Evolutionary conservation across 176 grass and related monocot species (phyloP).

Genomic region (Musa schizocarpa): DNA sequence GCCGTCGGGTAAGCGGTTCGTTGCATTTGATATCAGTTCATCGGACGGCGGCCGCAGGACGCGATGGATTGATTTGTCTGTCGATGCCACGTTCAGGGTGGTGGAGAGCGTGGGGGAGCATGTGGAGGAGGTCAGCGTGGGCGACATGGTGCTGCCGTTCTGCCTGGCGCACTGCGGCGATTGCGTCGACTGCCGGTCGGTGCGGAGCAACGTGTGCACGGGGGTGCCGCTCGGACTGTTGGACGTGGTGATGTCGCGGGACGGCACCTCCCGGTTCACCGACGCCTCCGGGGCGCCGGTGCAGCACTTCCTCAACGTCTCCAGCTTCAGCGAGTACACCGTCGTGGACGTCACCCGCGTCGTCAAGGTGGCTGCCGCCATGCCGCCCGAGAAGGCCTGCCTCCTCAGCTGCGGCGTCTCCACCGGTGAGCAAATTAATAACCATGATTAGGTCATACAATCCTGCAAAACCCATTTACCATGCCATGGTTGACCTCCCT

Average conservation of each 20-base stretch:
- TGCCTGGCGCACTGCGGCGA: constrained; percentile 51
- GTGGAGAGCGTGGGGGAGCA: constrained; percentile 74
- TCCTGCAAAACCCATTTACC: no score
- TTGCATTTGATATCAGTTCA: neutral
- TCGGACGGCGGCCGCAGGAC: neutral
- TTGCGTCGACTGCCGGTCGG: constrained; percentile 42
- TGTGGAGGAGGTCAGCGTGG: constrained; percentile 37
- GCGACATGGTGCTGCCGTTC: constrained; percentile 50
- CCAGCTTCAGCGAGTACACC: constrained; percentile 81
- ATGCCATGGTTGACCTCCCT: no score
- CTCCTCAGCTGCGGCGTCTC: constrained; percentile 54
- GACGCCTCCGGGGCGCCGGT: constrained; percentile 37
- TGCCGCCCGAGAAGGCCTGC: constrained; percentile 57
- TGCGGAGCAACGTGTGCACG: constrained; percentile 41
- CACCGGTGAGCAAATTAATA: constrained; percentile 27
- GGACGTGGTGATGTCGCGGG: constrained; percentile 48
- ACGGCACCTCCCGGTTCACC: constrained; percentile 46
- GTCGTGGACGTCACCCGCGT: constrained; percentile 57
- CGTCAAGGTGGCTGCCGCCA: constrained; percentile 34
- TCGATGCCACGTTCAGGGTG: constrained; percentile 15
- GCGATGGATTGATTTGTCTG: neutral
- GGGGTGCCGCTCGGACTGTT: constrained; percentile 10
- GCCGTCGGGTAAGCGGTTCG: constrained; percentile 42
- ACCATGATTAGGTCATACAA: neutral
- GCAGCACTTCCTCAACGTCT: constrained; percentile 35